phyloP scores from a whole-genome alignment of 2,329 filamentous ascomycete genomes.

The Sporothrix pallida region DNA sequence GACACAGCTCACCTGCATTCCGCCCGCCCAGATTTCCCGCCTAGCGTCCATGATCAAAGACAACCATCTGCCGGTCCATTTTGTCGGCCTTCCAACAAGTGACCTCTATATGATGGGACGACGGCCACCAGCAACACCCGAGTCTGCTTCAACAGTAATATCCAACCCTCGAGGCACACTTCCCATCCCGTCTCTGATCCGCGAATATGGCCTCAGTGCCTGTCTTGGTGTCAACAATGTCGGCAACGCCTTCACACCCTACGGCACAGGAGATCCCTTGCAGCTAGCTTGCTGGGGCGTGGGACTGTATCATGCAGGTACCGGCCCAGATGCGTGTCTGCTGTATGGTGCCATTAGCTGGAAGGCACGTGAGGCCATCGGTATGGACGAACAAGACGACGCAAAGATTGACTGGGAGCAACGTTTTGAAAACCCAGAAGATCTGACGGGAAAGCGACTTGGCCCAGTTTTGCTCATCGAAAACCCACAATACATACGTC shows the following conservation, averaged over 20 bases:
- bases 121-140: neutral
- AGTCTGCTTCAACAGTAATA: neutral
- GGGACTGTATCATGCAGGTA: conserved; percentile 71
- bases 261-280: conserved; percentile 70
- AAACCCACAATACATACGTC: conserved; percentile 39
- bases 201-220: conserved; percentile 61
- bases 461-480: conserved; percentile 41
- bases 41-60: conserved; percentile 56
- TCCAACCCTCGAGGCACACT: conserved; percentile 63
- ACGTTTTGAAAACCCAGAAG: neutral
- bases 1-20: conserved; percentile 66
- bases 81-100: conserved; percentile 72
- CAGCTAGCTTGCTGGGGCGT: conserved; percentile 66
- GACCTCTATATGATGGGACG: conserved; percentile 74
- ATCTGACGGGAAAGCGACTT: conserved; percentile 3
- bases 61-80: conserved; percentile 62
- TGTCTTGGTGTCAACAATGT: conserved; percentile 74
- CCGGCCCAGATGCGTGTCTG: conserved; percentile 61
- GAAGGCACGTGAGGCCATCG: conserved; percentile 47
- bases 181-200: conserved; percentile 65
- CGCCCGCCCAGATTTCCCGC: conserved; percentile 53
- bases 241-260: conserved; percentile 75
- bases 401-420: neutral
- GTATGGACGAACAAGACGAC: conserved; percentile 36
- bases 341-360: conserved; percentile 55